Evolutionary conservation across 441 rosid species (phyloP).

Genomic region (Pelargonium australe): DNA sequence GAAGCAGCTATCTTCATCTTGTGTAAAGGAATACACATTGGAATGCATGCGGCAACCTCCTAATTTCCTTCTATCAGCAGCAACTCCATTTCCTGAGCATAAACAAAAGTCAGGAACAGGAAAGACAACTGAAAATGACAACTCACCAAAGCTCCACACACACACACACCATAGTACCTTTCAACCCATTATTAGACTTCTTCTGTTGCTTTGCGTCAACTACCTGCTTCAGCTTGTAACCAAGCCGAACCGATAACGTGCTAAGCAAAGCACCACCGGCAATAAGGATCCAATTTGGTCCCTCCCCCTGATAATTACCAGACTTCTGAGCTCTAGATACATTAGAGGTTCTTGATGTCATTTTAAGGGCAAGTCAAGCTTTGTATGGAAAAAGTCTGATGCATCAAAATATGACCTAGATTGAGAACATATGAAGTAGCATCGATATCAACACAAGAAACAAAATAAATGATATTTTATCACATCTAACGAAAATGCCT

Average conservation of each 20-base stretch:
- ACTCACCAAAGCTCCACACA: slow-evolving; percentile 7
- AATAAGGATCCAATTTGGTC: slow-evolving; percentile 83
- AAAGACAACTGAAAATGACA: slow-evolving; percentile 11
- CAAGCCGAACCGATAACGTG: slow-evolving; percentile 81
- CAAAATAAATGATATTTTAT: too few relatives aligned
- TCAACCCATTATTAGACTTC: slow-evolving; percentile 32
- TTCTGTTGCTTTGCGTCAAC: slow-evolving; percentile 47
- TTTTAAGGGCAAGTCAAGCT: slow-evolving; percentile 34
- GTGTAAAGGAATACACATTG: slow-evolving; percentile 46
- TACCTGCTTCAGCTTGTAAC: slow-evolving; percentile 77
- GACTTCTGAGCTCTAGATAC: slow-evolving; percentile 49
- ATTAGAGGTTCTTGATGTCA: slow-evolving; percentile 47
- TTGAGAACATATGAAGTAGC: slow-evolving; percentile 6
- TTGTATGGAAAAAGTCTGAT: slow-evolving; percentile 23
- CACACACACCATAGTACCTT: slow-evolving; percentile 30
- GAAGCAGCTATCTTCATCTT: slow-evolving; percentile 54
- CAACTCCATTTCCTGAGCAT: slow-evolving; percentile 47
- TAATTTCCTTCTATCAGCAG: slow-evolving; percentile 44
- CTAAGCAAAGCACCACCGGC: slow-evolving; percentile 92
- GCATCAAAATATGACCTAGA: slow-evolving; percentile 52
- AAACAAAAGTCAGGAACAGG: slow-evolving; percentile 15
- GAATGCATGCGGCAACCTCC: slow-evolving; percentile 44
- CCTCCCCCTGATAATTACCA: slow-evolving; percentile 36
- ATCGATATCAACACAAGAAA: too few relatives aligned
- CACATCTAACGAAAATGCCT: too few relatives aligned